Conservation (phyloP, 2,329 filamentous ascomycete species). For the Alternaria sp. region DNA sequence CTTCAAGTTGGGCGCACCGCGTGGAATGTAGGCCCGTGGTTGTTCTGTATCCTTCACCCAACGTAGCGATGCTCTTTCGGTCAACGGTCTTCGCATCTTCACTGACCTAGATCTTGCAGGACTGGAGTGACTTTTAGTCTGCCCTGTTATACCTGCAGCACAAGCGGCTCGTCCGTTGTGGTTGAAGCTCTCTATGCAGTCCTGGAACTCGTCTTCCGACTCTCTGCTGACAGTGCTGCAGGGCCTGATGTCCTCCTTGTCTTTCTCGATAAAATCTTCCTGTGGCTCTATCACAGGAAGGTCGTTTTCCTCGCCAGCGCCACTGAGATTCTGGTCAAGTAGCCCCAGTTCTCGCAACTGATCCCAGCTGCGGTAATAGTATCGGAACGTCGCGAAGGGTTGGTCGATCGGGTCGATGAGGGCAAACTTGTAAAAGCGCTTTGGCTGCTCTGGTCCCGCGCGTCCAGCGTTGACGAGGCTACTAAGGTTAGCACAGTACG, state of each 20-base stretch:
- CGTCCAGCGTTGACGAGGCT: constrained; percentile 52
- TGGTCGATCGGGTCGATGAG: constrained; percentile 59
- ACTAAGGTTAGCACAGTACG: constrained; percentile 23
- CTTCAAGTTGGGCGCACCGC: constrained; percentile 18
- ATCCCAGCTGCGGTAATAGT: constrained; percentile 48
- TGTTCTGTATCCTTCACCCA: constrained; percentile 4
- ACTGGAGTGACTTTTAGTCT: background rate
- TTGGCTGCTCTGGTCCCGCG: constrained; percentile 52
- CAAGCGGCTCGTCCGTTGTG: background rate
- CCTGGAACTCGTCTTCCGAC: constrained; percentile 1
- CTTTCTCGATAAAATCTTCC: background rate
- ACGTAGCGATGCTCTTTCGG: background rate
- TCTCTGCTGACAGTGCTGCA: background rate
- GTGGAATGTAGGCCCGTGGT: constrained; percentile 25
- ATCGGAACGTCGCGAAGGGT: constrained; percentile 59
- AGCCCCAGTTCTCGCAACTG: constrained; percentile 39
- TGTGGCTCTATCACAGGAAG: constrained; percentile 42
- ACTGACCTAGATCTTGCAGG: background rate
- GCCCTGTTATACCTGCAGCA: background rate
- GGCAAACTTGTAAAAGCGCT: constrained; percentile 59
- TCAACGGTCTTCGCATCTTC: background rate
- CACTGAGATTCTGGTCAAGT: constrained; percentile 23
- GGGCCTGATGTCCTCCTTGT: background rate
- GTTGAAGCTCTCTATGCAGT: background rate
- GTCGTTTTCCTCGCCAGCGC: constrained; percentile 29